A percentile compares a stretch with the other conserved stretches of the same genome.
Evolutionary conservation across 2,329 filamentous ascomycete genomes (phyloP).

Genomic region (Pseudofabraea citricarpa): DNA sequence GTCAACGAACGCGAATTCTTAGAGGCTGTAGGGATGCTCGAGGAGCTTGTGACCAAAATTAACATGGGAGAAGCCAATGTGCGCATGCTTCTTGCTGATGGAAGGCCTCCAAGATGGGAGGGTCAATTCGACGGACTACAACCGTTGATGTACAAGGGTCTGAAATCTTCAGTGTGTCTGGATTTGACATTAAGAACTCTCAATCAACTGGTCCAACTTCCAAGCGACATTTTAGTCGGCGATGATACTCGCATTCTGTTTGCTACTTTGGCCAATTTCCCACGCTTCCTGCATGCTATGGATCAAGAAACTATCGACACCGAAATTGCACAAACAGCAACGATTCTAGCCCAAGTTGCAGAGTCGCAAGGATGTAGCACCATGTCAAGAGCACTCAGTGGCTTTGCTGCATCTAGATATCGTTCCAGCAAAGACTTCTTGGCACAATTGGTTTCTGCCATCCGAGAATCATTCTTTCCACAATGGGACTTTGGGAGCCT

Average conservation of each 20-base stretch:
- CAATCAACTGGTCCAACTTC: constrained; percentile 72
- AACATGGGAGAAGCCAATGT: constrained; percentile 70
- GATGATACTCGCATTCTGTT: constrained; percentile 79
- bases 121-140: constrained; percentile 84
- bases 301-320: constrained; percentile 57
- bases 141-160: constrained; percentile 81
- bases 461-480: constrained; percentile 76
- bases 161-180: constrained; percentile 80
- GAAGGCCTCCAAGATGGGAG: constrained; percentile 82
- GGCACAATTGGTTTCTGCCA: constrained; percentile 64
- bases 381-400: constrained; percentile 64
- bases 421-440: constrained; percentile 72
- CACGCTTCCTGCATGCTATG: constrained; percentile 75
- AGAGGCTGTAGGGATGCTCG: constrained; percentile 86
- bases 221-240: constrained; percentile 76
- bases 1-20: constrained; percentile 95
- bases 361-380: constrained; percentile 64
- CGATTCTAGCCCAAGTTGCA: constrained; percentile 66
- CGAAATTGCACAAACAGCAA: constrained; percentile 57
- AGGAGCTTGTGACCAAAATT: constrained; percentile 77
- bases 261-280: constrained; percentile 85
- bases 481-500: constrained; percentile 78
- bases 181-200: constrained; percentile 73
- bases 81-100: constrained; percentile 67
- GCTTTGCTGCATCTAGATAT: constrained; percentile 64